Evolutionary conservation across 495 filamentous ascomycete species (phyloP), one percentile per base, ranked within the genome.

Genomic region (Tricharina praecox): DNA sequence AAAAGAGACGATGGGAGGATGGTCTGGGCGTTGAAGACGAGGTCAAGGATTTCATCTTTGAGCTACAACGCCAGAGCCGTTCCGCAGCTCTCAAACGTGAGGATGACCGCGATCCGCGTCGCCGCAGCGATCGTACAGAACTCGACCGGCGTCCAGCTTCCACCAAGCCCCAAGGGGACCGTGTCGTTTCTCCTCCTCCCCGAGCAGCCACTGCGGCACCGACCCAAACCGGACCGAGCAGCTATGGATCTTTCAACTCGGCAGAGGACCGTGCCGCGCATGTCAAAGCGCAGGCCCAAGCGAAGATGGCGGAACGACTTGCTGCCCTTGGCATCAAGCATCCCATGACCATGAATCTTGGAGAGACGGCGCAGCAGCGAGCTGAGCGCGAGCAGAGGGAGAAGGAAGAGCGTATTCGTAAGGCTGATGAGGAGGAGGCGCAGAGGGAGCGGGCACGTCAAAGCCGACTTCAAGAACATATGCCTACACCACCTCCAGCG

Each of bases 11-110:
- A 48, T 99, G 92, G 92, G 87, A 96, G 57, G 92, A 99, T 67
- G 92, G 77, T 28, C 68, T 96, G 28, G 92, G 92, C 23, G 92
- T 99, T 45, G 92, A 99, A 55, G 87, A 96, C 55, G 83, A 90
- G 50, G 82, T 94, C 49, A 81, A 84, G 53, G 90, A 96, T 54
- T 95, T 99, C 65, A 96, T 99, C 57, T 96, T 85, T 56, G 92
- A 95, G 52, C 64, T 99, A 25, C 85, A 94, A 59, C 76, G 90
- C 41, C 81, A 77, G 43, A 84, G 81, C 54, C 73, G 86, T 49
- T 74, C 81, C 48, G 70, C 83, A 21, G 74, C 76, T 50, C 63
- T 92, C 46, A 72, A 86, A 47, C 71, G 76, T 25, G 85, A 96
- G 64, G 79, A 52, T 45, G 54, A 61, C 26, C 66, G 67, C 33